phyloP scores from a whole-genome alignment of 176 grass and related monocot species.

The Panicum miliaceum region DNA sequence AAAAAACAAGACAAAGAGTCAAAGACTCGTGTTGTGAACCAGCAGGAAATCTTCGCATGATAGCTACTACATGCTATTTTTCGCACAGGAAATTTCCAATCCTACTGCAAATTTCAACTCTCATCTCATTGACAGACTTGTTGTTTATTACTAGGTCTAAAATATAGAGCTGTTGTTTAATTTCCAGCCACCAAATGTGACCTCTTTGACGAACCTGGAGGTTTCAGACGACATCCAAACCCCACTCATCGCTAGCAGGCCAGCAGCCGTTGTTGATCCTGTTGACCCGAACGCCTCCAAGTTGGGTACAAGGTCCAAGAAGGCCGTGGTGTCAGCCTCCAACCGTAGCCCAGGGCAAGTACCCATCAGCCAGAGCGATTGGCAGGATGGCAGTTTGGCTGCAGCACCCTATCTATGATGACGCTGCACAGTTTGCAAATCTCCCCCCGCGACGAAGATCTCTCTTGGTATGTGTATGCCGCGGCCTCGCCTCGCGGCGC shows the following conservation, averaged over 20 bases:
- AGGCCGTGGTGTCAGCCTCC: not conserved
- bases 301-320: not conserved
- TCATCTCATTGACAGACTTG: not conserved
- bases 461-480: slow-evolving; percentile 1
- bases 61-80: not conserved
- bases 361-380: not conserved
- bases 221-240: not conserved
- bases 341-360: not conserved
- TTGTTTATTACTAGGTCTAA: not conserved
- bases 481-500: not conserved
- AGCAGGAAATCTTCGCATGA: not conserved
- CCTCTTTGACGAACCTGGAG: not conserved
- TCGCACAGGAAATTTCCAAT: not conserved
- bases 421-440: slow-evolving; percentile 15
- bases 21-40: not conserved
- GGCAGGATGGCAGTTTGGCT: not conserved
- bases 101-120: not conserved
- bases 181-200: not conserved
- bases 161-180: not conserved
- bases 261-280: not conserved
- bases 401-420: slow-evolving; percentile 18
- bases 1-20: not conserved
- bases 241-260: not conserved
- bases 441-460: slow-evolving; percentile 27
- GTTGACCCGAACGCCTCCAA: not conserved